Conservation (phyloP, 768 basidiomycete species). For the Leccinum boreale region DNA sequence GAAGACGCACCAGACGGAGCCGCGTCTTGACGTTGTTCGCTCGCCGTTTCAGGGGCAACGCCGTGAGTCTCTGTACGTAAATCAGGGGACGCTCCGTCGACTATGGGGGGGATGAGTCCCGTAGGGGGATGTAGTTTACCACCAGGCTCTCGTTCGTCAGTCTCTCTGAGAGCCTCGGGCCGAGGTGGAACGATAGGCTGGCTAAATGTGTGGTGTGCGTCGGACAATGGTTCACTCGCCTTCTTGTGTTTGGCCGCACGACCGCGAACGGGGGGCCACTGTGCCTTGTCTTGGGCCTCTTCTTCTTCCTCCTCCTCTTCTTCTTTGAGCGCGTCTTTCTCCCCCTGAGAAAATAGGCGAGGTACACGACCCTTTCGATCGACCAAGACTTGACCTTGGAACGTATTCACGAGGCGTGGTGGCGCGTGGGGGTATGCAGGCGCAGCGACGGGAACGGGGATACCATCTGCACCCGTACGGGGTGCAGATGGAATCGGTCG, state of each 20-base stretch:
- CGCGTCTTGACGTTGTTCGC: neutral
- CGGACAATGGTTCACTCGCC: neutral
- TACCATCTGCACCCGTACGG: neutral
- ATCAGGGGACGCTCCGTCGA: neutral
- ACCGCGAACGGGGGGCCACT: slow-evolving; percentile 19
- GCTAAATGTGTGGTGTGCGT: slow-evolving; percentile 15
- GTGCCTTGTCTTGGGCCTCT: neutral
- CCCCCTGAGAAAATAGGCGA: neutral
- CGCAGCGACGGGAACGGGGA: neutral
- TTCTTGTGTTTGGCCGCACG: neutral
- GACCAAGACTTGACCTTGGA: slow-evolving; percentile 19
- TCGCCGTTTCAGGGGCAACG: neutral
- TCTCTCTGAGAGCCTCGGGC: neutral
- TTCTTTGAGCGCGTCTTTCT: neutral
- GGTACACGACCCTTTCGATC: slow-evolving; percentile 17
- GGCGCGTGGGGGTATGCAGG: slow-evolving; percentile 13
- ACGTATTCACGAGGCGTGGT: slow-evolving; percentile 18
- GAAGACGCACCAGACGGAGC: neutral
- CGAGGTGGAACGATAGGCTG: neutral
- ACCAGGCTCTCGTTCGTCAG: neutral
- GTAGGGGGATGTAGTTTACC: too few relatives aligned
- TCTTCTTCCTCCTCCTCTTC: neutral
- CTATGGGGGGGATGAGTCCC: neutral
- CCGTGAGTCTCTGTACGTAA: neutral
- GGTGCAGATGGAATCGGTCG: neutral